Conservation (phyloP, 2,329 filamentous ascomycete genomes). For the Ilyonectria robusta region DNA sequence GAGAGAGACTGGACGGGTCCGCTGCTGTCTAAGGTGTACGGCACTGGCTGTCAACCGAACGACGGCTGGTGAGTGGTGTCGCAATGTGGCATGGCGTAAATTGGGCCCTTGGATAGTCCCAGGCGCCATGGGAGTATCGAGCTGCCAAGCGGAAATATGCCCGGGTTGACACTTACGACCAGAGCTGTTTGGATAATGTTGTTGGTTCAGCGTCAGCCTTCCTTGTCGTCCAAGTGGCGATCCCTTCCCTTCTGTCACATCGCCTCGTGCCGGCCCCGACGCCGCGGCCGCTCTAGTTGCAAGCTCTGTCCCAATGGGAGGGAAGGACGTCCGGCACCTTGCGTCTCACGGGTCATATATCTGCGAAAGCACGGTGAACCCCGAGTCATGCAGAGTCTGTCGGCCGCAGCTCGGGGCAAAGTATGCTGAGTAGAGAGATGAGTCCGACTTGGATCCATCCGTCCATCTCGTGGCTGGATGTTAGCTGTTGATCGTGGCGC, state of each 20-base stretch:
- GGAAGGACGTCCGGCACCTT: neutral
- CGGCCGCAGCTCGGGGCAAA: slow-evolving; percentile 10
- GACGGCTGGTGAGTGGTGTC: slow-evolving; percentile 1
- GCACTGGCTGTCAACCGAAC: neutral
- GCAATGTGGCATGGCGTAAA: neutral
- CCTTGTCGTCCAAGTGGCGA: slow-evolving; percentile 6
- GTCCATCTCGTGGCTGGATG: neutral
- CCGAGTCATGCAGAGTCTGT: slow-evolving; percentile 2
- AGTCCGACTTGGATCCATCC: neutral
- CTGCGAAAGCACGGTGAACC: neutral
- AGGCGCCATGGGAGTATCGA: neutral
- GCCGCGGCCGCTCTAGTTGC: slow-evolving; percentile 4
- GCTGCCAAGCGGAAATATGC: neutral
- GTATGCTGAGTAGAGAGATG: neutral
- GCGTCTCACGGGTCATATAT: slow-evolving; percentile 15
- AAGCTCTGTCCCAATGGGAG: slow-evolving; percentile 1
- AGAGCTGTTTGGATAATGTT: neutral
- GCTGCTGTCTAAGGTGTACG: neutral
- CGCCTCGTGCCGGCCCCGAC: neutral
- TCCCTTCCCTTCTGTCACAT: slow-evolving; percentile 10
- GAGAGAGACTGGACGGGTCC: neutral
- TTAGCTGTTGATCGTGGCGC: neutral
- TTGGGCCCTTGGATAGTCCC: slow-evolving; percentile 7
- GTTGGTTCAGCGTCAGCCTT: slow-evolving; percentile 6
- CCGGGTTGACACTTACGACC: neutral